These are phyloP conservation scores for Aspergillus persii DNA, from an alignment of 2,329 filamentous ascomycete genomes.

Conservation along the genomic window DNA sequence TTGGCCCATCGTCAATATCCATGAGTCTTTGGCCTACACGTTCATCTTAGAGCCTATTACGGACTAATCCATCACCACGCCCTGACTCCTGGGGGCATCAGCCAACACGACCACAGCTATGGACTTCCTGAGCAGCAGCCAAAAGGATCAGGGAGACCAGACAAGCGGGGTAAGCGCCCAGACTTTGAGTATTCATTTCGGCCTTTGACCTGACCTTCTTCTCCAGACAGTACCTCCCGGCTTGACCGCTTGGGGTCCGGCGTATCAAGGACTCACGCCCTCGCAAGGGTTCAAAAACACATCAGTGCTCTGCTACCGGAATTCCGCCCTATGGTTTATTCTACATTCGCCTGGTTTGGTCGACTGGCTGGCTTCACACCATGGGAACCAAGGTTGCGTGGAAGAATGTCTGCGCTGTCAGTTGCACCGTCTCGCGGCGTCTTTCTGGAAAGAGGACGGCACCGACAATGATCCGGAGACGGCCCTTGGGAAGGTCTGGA, in stretches of 20 bases:
- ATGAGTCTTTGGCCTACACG: background rate
- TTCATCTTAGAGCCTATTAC: background rate
- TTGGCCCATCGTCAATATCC: background rate
- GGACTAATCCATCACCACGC: background rate
- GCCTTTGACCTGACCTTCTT: background rate
- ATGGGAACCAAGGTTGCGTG: background rate
- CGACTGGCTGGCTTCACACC: constrained; percentile 20
- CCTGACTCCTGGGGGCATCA: too few species aligned
- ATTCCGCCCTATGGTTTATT: constrained; percentile 22
- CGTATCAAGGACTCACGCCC: background rate
- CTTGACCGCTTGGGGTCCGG: background rate
- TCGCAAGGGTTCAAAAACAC: constrained; percentile 11
- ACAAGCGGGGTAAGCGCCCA: background rate
- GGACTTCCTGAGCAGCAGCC: background rate
- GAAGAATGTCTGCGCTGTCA: constrained; percentile 13
- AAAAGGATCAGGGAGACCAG: background rate
- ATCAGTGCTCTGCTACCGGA: constrained; percentile 28
- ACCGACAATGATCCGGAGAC: background rate
- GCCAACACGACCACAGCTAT: background rate
- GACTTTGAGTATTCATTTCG: background rate
- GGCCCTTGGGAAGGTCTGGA: constrained; percentile 8
- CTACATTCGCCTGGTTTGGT: constrained; percentile 26
- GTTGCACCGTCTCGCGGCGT: constrained; percentile 10
- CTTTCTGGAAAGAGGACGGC: constrained; percentile 17
- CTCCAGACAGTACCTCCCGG: background rate